These are phyloP conservation scores for Dendrobium chrysotoxum DNA, from an alignment of 106 monocot species.

Conservation along the genomic window DNA sequence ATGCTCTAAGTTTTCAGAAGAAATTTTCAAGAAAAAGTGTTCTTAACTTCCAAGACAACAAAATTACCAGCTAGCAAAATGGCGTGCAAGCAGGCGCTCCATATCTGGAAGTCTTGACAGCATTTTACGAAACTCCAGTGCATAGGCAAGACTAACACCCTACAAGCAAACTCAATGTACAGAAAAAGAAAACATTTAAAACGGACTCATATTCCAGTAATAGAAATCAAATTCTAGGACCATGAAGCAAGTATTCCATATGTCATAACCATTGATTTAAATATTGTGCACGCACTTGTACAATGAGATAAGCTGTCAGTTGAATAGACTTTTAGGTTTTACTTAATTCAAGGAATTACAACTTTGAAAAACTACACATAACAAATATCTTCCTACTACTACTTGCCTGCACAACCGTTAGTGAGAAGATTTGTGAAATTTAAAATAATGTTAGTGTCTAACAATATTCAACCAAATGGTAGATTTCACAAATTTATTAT, in stretches of 20 bases:
- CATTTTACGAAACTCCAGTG: conserved; percentile 69
- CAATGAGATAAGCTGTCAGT: not conserved
- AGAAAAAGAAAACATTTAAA: not conserved
- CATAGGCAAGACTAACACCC: conserved; percentile 35
- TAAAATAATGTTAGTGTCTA: too few relatives aligned
- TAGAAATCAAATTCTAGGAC: not conserved
- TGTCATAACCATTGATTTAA: not conserved
- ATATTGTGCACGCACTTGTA: not conserved
- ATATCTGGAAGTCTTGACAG: conserved; percentile 78
- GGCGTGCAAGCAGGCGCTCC: conserved; percentile 84
- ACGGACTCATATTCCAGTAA: not conserved
- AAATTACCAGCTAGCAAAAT: conserved; percentile 76
- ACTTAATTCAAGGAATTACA: too few relatives aligned
- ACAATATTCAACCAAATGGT: too few relatives aligned
- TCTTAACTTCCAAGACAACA: not conserved
- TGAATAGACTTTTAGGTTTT: too few relatives aligned
- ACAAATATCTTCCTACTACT: too few relatives aligned
- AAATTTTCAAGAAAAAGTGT: not conserved
- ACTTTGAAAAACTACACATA: too few relatives aligned
- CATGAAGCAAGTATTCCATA: not conserved
- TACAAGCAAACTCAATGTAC: conserved; percentile 7
- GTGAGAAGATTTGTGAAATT: too few relatives aligned
- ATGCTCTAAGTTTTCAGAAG: not conserved
- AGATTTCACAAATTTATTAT: too few relatives aligned
- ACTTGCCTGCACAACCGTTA: too few relatives aligned